Percentiles rank a stretch among this genome's conserved stretches.
phyloP scores from a whole-genome alignment of 2,329 filamentous ascomycete genomes.

The Cladosporium sp. region DNA sequence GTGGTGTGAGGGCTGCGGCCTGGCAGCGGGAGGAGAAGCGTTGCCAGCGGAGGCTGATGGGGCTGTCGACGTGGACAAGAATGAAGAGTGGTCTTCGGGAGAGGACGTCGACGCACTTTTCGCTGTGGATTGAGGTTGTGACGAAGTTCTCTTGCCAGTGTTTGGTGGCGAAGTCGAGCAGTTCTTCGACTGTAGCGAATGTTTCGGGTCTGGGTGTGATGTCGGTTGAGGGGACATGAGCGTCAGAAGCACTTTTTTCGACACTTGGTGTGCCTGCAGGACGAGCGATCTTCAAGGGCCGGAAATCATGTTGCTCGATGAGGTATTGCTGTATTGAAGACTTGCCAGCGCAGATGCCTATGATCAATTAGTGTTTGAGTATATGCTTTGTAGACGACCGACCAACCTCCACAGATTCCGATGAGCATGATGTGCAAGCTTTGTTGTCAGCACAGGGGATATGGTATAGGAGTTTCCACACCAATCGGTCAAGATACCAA shows the following conservation, averaged over 20 bases:
- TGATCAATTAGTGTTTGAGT: conserved; percentile 9
- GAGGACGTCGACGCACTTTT: conserved; percentile 72
- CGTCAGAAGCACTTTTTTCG: conserved; percentile 46
- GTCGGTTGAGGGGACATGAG: conserved; percentile 36
- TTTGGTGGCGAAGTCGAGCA: conserved; percentile 84
- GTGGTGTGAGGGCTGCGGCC: conserved; percentile 45
- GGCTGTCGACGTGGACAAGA: conserved; percentile 87
- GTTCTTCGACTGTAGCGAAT: conserved; percentile 65
- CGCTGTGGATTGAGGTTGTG: conserved; percentile 77
- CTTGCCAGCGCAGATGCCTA: conserved; percentile 93
- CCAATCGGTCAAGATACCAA: not conserved
- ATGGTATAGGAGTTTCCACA: not conserved
- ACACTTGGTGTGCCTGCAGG: conserved; percentile 42
- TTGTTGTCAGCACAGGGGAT: not conserved
- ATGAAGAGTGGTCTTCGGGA: conserved; percentile 87
- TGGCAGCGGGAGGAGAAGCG: conserved; percentile 67
- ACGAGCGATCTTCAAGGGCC: conserved; percentile 63
- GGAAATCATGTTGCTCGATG: conserved; percentile 80
- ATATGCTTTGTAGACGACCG: not conserved
- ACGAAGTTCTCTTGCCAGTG: conserved; percentile 84
- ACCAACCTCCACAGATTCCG: conserved; percentile 71
- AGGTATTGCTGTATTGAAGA: conserved; percentile 86
- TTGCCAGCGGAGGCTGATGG: conserved; percentile 78
- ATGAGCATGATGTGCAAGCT: conserved; percentile 63
- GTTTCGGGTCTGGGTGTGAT: conserved; percentile 22